phyloP scores from a whole-genome alignment of 768 basidiomycete species.

The Leccinum boreale region DNA sequence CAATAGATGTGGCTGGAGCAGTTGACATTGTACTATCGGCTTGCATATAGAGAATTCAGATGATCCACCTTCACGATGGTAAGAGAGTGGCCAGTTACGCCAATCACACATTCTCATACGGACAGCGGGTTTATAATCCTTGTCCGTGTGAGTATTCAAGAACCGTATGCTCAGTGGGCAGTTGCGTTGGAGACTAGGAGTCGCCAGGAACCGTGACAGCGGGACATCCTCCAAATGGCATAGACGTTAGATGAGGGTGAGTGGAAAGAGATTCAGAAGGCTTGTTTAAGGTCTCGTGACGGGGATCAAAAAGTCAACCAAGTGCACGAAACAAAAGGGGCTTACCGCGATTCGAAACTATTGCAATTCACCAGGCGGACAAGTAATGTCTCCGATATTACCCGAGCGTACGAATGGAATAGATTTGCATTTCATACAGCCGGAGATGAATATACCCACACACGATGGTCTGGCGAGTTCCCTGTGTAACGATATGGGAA shows the following conservation, averaged over 20 bases:
- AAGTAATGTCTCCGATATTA: not conserved
- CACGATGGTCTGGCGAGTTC: not conserved
- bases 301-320: not conserved
- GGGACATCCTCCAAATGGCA: not conserved
- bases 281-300: not conserved
- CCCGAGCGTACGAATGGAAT: not conserved
- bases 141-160: not conserved
- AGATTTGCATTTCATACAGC: not conserved
- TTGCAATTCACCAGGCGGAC: not conserved
- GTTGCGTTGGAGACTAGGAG: not conserved
- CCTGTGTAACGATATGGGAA: too few species aligned
- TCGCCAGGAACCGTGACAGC: not conserved
- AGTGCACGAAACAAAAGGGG: not conserved
- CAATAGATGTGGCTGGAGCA: not conserved
- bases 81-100: too few species aligned
- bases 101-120: not conserved
- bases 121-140: not conserved
- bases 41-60: not conserved
- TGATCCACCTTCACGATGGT: not conserved
- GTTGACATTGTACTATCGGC: conserved; percentile 10
- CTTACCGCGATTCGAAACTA: not conserved
- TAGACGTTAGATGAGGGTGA: not conserved
- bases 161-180: not conserved
- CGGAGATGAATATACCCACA: not conserved
- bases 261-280: not conserved